Evolutionary conservation across 2,329 filamentous ascomycete genomes (phyloP).

Genomic region (Trichoderma cornu-damae): DNA sequence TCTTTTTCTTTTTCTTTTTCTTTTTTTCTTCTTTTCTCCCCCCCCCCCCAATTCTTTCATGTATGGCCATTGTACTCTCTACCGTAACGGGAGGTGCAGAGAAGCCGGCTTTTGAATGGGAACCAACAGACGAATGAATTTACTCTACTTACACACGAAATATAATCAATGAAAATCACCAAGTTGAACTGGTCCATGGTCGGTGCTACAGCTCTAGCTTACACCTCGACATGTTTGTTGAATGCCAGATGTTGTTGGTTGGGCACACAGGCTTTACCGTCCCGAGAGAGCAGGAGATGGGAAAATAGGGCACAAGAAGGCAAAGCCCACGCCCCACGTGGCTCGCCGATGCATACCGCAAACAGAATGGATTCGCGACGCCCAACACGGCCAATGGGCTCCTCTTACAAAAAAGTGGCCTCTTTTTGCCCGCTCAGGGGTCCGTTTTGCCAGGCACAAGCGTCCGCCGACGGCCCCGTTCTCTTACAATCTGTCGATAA

Average conservation of each 20-base stretch:
- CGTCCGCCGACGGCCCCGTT: background rate
- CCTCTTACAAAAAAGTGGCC: background rate
- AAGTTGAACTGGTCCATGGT: background rate
- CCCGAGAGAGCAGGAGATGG: too few species aligned
- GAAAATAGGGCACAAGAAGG: too few species aligned
- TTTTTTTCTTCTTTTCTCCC: too few species aligned
- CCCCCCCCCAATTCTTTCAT: too few species aligned
- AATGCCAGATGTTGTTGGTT: too few species aligned
- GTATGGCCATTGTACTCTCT: background rate
- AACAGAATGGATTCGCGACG: conserved; percentile 5
- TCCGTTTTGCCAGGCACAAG: background rate
- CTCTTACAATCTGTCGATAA: too few species aligned
- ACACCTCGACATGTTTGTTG: too few species aligned
- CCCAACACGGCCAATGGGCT: background rate
- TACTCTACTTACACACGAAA: too few species aligned
- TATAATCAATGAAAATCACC: background rate
- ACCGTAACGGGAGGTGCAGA: background rate
- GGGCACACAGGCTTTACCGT: too few species aligned
- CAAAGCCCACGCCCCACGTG: conserved; percentile 9
- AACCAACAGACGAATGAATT: conserved; percentile 2
- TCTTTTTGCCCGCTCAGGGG: background rate
- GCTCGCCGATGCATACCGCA: conserved; percentile 16
- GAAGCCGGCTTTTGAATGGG: background rate
- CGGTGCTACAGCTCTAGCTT: too few species aligned
- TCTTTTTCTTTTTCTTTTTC: too few species aligned